A percentile compares a stretch with the other conserved stretches of the same genome.
Evolutionary conservation across 768 basidiomycete species (phyloP).

Genomic region (Boletus pseudopeckii): DNA sequence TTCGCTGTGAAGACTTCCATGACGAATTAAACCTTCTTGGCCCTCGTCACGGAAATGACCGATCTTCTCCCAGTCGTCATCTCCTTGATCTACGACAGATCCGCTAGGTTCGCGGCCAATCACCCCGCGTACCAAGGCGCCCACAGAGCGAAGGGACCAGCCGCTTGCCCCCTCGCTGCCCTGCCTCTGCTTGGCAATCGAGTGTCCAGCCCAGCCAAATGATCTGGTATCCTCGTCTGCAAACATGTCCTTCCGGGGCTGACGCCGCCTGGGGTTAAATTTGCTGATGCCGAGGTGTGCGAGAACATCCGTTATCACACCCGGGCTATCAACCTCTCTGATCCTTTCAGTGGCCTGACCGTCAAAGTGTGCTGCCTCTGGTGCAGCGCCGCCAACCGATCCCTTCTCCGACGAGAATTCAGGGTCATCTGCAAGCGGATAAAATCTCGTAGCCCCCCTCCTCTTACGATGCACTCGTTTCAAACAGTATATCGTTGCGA

Average conservation of each 20-base stretch:
- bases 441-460: constrained; percentile 11
- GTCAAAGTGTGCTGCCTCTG: constrained; percentile 1
- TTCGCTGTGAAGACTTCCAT: constrained; percentile 9
- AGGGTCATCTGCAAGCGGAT: constrained; percentile 18
- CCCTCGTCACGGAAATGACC: constrained; percentile 8
- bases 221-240: constrained; percentile 70
- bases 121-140: constrained; percentile 26
- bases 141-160: constrained; percentile 51
- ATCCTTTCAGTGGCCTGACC: constrained; percentile 1
- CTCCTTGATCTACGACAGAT: constrained; percentile 15
- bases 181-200: constrained; percentile 31
- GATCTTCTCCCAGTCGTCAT: constrained; percentile 21
- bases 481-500: constrained; percentile 43
- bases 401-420: constrained; percentile 13
- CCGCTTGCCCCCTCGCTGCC: constrained; percentile 42
- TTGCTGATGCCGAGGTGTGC: constrained; percentile 22
- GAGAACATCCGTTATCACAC: constrained; percentile 19
- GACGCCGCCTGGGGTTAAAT: constrained; percentile 2
- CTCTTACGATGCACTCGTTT: constrained; percentile 30
- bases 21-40: constrained; percentile 23
- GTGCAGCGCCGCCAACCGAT: constrained; percentile 3
- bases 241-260: constrained; percentile 63
- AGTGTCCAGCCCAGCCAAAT: constrained; percentile 31
- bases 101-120: constrained; percentile 29
- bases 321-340: not conserved